Percentiles rank a stretch among this genome's conserved stretches.
Evolutionary conservation across 2,329 filamentous ascomycete species (phyloP).

Genomic region (Aspergillus unguis): DNA sequence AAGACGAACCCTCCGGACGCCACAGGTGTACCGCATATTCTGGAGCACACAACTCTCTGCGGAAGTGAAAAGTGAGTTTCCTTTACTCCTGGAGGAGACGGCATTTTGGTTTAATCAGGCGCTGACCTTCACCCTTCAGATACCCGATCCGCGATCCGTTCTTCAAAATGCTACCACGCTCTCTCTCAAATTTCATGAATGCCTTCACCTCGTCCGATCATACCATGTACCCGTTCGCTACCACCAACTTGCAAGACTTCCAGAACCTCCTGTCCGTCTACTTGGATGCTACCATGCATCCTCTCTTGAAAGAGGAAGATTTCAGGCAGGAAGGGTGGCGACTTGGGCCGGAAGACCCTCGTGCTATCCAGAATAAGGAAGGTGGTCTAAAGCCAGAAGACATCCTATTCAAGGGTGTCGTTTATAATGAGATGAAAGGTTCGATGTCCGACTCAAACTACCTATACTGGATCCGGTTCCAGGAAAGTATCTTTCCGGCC

Average conservation of each 20-base stretch:
- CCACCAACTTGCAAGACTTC: slow-evolving; percentile 92
- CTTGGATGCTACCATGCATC: slow-evolving; percentile 87
- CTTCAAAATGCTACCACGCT: slow-evolving; percentile 98
- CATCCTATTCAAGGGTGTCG: slow-evolving; percentile 37
- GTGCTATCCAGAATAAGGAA: slow-evolving; percentile 50
- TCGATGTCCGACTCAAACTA: slow-evolving; percentile 98
- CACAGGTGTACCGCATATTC: slow-evolving; percentile 92
- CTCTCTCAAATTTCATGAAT: slow-evolving; percentile 99
- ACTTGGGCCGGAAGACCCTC: slow-evolving; percentile 84
- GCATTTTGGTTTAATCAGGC: too few species aligned
- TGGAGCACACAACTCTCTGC: slow-evolving; percentile 95
- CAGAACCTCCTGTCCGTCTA: slow-evolving; percentile 96
- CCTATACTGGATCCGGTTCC: slow-evolving; percentile 90
- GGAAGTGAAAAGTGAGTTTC: slow-evolving; percentile 79
- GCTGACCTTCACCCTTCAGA: slow-evolving; percentile 43
- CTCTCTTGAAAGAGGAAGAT: slow-evolving; percentile 82
- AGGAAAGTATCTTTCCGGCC: slow-evolving; percentile 88
- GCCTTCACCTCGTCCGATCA: slow-evolving; percentile 95
- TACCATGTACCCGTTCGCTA: slow-evolving; percentile 96
- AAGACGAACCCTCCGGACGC: slow-evolving; percentile 98
- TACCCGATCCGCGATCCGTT: slow-evolving; percentile 98
- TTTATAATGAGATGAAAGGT: slow-evolving; percentile 96
- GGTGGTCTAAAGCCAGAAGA: slow-evolving; percentile 44
- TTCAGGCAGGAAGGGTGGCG: slow-evolving; percentile 98
- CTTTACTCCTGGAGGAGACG: neutral